These are phyloP conservation scores for Cydonia oblonga DNA, from an alignment of 331 rosid genomes.

Conservation along the genomic window DNA sequence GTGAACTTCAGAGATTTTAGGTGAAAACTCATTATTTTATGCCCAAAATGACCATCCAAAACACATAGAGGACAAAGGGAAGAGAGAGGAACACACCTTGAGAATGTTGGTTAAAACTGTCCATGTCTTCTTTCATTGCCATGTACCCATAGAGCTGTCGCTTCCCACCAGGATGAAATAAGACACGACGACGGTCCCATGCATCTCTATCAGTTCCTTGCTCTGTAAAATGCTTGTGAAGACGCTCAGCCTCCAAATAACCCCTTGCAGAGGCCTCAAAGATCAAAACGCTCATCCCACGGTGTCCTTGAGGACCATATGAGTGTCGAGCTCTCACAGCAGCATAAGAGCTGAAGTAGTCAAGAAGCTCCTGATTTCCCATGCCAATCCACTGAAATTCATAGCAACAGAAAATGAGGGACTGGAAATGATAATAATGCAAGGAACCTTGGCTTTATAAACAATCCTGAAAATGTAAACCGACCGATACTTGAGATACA, in stretches of 20 bases:
- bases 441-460: neutral
- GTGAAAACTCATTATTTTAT: neutral
- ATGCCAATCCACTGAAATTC: constrained; percentile 72
- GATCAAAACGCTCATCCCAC: constrained; percentile 65
- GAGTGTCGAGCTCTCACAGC: constrained; percentile 63
- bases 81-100: constrained; percentile 48
- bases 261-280: constrained; percentile 87
- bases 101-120: constrained; percentile 53
- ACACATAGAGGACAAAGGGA: neutral
- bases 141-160: constrained; percentile 77
- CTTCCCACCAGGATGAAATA: constrained; percentile 50
- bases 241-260: constrained; percentile 77
- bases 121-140: constrained; percentile 72
- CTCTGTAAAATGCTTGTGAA: constrained; percentile 55
- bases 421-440: neutral
- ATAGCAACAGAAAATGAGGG: constrained; percentile 5
- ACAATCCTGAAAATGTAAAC: constrained; percentile 1
- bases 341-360: constrained; percentile 44
- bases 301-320: constrained; percentile 80
- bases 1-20: neutral
- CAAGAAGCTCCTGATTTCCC: constrained; percentile 90
- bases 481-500: neutral
- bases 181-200: constrained; percentile 37
- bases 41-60: neutral
- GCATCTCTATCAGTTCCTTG: constrained; percentile 61